Evolutionary conservation across 2,329 filamentous ascomycete species (phyloP).

Genomic region (Aspergillus fructus): DNA sequence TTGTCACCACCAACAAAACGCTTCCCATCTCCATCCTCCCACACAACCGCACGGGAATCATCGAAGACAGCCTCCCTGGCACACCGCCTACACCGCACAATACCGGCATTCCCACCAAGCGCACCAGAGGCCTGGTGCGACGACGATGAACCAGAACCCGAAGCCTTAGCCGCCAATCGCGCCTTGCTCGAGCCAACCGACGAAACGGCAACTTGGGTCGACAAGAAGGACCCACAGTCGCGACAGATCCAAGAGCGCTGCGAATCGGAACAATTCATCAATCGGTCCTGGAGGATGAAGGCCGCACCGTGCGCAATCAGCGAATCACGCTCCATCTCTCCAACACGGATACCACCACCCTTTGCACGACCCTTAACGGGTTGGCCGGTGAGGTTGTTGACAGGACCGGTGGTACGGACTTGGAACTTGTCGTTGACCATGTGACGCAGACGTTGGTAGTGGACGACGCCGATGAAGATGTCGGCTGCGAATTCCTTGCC

Average conservation of each 20-base stretch:
- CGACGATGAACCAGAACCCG: not conserved
- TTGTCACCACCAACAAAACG: conserved; percentile 87
- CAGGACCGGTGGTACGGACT: conserved; percentile 90
- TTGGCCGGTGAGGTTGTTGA: conserved; percentile 87
- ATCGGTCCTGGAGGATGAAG: conserved; percentile 88
- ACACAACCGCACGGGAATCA: conserved; percentile 69
- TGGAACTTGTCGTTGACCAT: conserved; percentile 99
- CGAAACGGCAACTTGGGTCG: conserved; percentile 62
- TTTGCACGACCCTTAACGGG: conserved; percentile 96
- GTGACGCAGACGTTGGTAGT: conserved; percentile 96
- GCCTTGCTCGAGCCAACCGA: conserved; percentile 28
- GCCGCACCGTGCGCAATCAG: conserved; percentile 92
- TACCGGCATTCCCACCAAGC: conserved; percentile 57
- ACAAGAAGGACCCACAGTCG: conserved; percentile 84
- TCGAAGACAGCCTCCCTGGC: conserved; percentile 63
- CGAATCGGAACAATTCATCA: conserved; percentile 97
- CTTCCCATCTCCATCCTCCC: conserved; percentile 86
- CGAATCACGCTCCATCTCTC: conserved; percentile 98
- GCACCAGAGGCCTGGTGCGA: conserved; percentile 41
- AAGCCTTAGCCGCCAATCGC: conserved; percentile 30
- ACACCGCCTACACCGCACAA: conserved; percentile 77
- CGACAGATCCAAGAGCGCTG: conserved; percentile 86
- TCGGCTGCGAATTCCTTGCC: conserved; percentile 91
- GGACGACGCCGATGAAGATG: conserved; percentile 95
- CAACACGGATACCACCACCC: conserved; percentile 96